Evolutionary conservation across 2,329 filamentous ascomycete genomes (phyloP).

Genomic region (Fusarium zealandicum): DNA sequence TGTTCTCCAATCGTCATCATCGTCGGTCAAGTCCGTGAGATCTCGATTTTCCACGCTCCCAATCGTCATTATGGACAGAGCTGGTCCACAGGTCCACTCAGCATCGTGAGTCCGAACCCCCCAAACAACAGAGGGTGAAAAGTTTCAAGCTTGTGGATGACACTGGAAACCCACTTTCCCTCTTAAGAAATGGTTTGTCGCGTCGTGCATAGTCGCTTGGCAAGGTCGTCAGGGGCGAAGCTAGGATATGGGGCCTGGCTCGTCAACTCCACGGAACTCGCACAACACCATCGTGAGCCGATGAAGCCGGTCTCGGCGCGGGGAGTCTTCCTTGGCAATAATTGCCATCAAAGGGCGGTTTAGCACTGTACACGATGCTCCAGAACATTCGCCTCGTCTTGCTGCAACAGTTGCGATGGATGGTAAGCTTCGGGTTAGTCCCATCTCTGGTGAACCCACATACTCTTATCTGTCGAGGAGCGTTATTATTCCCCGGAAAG

Average conservation of each 20-base stretch:
- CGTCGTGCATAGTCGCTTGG: slow-evolving; percentile 15
- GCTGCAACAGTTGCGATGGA: background rate
- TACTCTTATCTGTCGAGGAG: slow-evolving; percentile 25
- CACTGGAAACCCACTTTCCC: slow-evolving; percentile 25
- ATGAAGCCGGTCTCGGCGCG: slow-evolving; percentile 12
- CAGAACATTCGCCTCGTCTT: background rate
- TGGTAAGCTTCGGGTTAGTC: slow-evolving; percentile 2
- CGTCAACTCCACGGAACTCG: slow-evolving; percentile 1
- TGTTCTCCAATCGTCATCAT: background rate
- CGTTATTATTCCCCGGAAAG: slow-evolving; percentile 14
- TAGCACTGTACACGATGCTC: slow-evolving; percentile 4
- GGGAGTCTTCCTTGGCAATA: slow-evolving; percentile 9
- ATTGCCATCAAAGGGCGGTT: background rate
- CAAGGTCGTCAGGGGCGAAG: background rate
- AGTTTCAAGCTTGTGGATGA: background rate
- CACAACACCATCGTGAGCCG: slow-evolving; percentile 20
- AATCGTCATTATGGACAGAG: background rate
- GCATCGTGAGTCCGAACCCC: slow-evolving; percentile 7
- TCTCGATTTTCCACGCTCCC: slow-evolving; percentile 1
- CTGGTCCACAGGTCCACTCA: background rate
- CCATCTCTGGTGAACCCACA: slow-evolving; percentile 8
- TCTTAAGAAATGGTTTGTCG: slow-evolving; percentile 11
- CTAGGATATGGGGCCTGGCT: background rate
- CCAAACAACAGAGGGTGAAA: background rate
- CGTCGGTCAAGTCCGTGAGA: background rate